Base-by-base conservation (phyloP, 1,284 basidiomycete species). In the Thelephora terrestris region DNA sequence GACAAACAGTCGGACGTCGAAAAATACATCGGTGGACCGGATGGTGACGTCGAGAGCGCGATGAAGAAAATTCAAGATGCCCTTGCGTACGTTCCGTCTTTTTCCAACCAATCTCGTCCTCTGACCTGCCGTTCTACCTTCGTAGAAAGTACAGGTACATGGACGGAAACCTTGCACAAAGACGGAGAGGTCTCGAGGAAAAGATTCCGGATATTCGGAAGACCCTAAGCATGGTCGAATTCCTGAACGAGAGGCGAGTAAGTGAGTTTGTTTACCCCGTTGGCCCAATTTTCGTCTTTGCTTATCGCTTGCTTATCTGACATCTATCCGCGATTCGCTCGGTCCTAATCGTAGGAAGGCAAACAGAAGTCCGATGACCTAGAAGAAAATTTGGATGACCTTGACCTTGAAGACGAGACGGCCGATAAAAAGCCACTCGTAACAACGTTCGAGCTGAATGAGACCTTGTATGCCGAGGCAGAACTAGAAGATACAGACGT, bases 151-250 rank as follows among this genome's bases (percentile, higher is more conserved):
- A 99, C 73, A 87, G 91, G 51, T 96, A 95, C 69, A 98, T 99
- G 95, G 95, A 98, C 60, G 71, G 81, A 32, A 94, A 85, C 61
- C 74, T 95, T 43, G 74, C 83, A 12, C 86, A 92, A 62, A 77
- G 93, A 43, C 76, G 87, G 46, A 74, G 76, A 49, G 83, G 85
- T 1, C 73, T 98, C 5, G 85, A 91, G 57, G 89, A 91, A 53
- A 98, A 99, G 75, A 94, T 98, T 43, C 95, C 95, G 0, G 96
- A 99, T 65, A 94, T 99, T 59, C 79, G 81, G 59, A 93, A 95
- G 69, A 98, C 94, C 2, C 68, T 99, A 43, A 73, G 76, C 50
- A 96, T 98, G 77, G 91, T 99, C 25, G 79, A 87, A 59, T 89
- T 80, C 60, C 65, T 98, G 40, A 81, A 84, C 54, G 79, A 85